Conservation (phyloP, 345 rosid genomes). For the Arabis hirsuta region DNA sequence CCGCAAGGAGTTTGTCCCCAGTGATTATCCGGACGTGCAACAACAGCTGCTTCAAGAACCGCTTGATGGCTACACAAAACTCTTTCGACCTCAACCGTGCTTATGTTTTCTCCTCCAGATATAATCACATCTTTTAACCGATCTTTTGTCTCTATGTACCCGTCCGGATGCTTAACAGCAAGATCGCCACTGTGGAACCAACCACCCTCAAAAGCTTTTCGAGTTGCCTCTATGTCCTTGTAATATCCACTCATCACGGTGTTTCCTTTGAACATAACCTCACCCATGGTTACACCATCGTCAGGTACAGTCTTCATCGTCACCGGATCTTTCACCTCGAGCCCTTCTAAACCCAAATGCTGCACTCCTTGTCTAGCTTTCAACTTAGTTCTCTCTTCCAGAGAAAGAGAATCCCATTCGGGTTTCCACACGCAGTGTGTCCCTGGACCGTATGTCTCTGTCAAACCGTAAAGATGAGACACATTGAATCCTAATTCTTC, state of each 20-base stretch:
- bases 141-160: slow-evolving; percentile 78
- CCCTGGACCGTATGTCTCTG: slow-evolving; percentile 82
- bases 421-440: slow-evolving; percentile 69
- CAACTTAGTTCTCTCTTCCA: slow-evolving; percentile 49
- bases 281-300: slow-evolving; percentile 68
- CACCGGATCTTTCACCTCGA: slow-evolving; percentile 61
- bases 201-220: slow-evolving; percentile 63
- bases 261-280: slow-evolving; percentile 75
- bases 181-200: slow-evolving; percentile 87
- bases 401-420: slow-evolving; percentile 68
- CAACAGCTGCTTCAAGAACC: slow-evolving; percentile 80
- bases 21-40: slow-evolving; percentile 68
- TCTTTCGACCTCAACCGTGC: slow-evolving; percentile 67
- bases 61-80: slow-evolving; percentile 65
- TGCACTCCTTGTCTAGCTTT: slow-evolving; percentile 80
- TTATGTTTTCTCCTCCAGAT: slow-evolving; percentile 85
- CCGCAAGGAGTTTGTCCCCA: slow-evolving; percentile 96
- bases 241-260: slow-evolving; percentile 81
- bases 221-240: slow-evolving; percentile 62
- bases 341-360: slow-evolving; percentile 69
- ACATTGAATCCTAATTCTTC: slow-evolving; percentile 72
- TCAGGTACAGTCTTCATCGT: slow-evolving; percentile 61
- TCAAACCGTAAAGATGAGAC: slow-evolving; percentile 72
- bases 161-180: slow-evolving; percentile 71
- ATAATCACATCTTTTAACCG: slow-evolving; percentile 73